Base-by-base conservation (phyloP, 2,329 filamentous ascomycete species). In the Seiridium unicorne region DNA sequence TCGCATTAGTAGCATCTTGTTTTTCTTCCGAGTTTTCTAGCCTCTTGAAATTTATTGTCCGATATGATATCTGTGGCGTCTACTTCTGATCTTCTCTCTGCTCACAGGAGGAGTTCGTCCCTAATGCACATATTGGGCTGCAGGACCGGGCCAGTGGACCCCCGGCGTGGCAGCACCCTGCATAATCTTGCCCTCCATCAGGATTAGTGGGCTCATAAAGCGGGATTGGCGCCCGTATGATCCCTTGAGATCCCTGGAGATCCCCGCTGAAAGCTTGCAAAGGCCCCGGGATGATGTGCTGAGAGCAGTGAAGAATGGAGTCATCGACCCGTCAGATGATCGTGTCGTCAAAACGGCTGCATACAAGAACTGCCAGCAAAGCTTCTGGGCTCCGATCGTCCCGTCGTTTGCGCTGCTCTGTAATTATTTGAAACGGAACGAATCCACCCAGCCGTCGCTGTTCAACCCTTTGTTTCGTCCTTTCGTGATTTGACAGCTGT, bases 241-340 rank as follows among this genome's bases (percentile, higher is more conserved):
- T 53, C 49, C 49, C 35, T 42, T 35, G 34, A 42, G 32, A 51
- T 51, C 49, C 49, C 49, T 51, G 31, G 32, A 36, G 11, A 35
- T 38, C 49, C 49, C 49, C 18, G 7, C 51, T 11, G 36, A 31
- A 26, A n/a, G 18, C 40, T 32, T 10, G n/a, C n/a, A 42, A 18
- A 40, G 38, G 32, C 49, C 49, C 49, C 49, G 31, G 31, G 32
- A 38, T 11, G 35, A 26, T 10, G 31, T 35, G 13, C 31, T 35
- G n/a, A 51, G 3, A 9, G 31, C 49, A 34, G 49, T 51, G 38
- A 51, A 40, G 13, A 55, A 55, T 55, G 51, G 51, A 55, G 51
- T 55, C 51, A 55, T 55, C 51, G 38, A 26, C 49, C 49, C 49
- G 51, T 55, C 51, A 55, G 51, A 44, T 55, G 51, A 55, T 55